Conservation (phyloP, 1,284 basidiomycete species). For the Irpex rosettiformis region DNA sequence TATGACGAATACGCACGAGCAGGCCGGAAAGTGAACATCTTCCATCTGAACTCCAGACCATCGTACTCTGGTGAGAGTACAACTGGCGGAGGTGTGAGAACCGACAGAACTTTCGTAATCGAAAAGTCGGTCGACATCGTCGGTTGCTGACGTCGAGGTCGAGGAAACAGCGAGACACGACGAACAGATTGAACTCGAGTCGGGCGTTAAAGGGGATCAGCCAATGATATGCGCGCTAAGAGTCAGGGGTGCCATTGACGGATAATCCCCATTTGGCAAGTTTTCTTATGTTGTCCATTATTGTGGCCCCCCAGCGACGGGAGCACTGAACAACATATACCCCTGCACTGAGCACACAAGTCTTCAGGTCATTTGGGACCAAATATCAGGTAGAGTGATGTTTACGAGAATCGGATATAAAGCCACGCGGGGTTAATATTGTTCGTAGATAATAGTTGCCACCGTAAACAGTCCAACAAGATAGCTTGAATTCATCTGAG, state of each 20-base stretch:
- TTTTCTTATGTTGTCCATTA: not conserved
- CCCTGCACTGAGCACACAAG: not conserved
- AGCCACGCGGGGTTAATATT: not conserved
- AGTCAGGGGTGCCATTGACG: not conserved
- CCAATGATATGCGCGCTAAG: not conserved
- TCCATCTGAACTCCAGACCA: slow-evolving; percentile 70
- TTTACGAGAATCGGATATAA: not conserved
- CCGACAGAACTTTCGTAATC: slow-evolving; percentile 6
- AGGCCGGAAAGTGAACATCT: slow-evolving; percentile 75
- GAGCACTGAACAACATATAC: not conserved
- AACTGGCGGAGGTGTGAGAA: slow-evolving; percentile 45
- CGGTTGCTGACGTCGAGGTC: not conserved
- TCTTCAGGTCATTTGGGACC: not conserved
- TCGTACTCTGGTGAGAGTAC: slow-evolving; percentile 43
- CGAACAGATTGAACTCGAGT: not conserved
- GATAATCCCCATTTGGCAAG: not conserved
- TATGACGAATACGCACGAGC: slow-evolving; percentile 48
- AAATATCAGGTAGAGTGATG: not conserved
- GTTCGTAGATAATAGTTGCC: not conserved
- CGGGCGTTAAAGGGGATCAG: no score
- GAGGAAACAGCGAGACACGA: slow-evolving; percentile 3
- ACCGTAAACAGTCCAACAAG: no score
- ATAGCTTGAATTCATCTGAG: not conserved
- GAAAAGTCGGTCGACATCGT: slow-evolving; percentile 6
- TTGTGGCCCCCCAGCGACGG: not conserved